These are phyloP conservation scores for Sabuloglossum arenarium DNA, from an alignment of 495 filamentous ascomycete genomes.

Conservation along the genomic window DNA sequence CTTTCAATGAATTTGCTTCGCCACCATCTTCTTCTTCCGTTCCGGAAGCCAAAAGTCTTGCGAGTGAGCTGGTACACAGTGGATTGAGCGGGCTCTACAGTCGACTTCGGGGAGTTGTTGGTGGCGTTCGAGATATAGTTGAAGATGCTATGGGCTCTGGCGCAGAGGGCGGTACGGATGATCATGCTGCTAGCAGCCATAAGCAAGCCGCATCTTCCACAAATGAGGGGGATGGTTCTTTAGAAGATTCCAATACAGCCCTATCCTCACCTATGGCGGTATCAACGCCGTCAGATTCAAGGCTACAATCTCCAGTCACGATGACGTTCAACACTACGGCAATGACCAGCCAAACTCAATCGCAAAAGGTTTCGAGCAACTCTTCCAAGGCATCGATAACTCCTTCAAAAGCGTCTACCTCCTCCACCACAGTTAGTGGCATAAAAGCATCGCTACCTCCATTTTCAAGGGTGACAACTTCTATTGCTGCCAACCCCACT, in stretches of 20 bases:
- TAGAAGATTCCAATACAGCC: not conserved
- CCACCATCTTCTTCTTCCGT: slow-evolving; percentile 31
- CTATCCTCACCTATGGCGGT: not conserved
- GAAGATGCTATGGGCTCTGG: not conserved
- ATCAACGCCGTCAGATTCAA: not conserved
- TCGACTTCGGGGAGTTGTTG: slow-evolving; percentile 58
- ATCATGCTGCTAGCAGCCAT: not conserved
- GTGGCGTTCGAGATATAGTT: slow-evolving; percentile 40
- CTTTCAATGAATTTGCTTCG: slow-evolving; percentile 68
- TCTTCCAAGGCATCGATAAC: slow-evolving; percentile 5
- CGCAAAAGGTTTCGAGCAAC: not conserved
- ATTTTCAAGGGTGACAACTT: slow-evolving; percentile 23
- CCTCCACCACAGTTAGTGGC: slow-evolving; percentile 21
- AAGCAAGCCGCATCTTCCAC: not conserved
- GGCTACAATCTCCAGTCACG: not conserved
- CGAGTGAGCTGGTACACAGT: slow-evolving; percentile 54
- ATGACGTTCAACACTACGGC: not conserved
- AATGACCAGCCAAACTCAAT: not conserved
- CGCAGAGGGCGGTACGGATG: not conserved
- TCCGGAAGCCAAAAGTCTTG: slow-evolving; percentile 42
- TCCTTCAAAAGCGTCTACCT: slow-evolving; percentile 29
- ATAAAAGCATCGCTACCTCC: slow-evolving; percentile 20
- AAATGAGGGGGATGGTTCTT: not conserved
- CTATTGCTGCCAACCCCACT: slow-evolving; percentile 18
- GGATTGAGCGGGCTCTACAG: slow-evolving; percentile 73